Evolutionary conservation across 768 basidiomycete genomes (phyloP).

Genomic region (Tephrocybe rancida): DNA sequence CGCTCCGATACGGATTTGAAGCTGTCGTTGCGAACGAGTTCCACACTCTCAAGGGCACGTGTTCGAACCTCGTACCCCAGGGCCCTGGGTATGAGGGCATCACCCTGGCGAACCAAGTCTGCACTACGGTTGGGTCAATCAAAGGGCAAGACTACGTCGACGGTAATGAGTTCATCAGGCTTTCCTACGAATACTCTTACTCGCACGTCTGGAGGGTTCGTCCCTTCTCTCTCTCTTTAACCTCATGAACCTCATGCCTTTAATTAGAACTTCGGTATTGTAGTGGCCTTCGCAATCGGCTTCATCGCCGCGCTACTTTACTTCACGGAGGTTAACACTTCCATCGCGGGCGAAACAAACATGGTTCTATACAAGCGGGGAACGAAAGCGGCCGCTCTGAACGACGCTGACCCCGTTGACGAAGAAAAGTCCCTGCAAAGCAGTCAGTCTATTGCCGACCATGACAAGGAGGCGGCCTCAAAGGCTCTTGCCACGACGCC

Average conservation of each 20-base stretch:
- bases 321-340: constrained; percentile 56
- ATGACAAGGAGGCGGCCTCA: constrained; percentile 24
- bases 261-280: constrained; percentile 65
- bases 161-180: constrained; percentile 53
- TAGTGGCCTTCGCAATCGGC: constrained; percentile 62
- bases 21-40: constrained; percentile 82
- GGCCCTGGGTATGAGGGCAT: constrained; percentile 65
- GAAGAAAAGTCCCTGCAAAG: constrained; percentile 32
- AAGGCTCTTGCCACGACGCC: constrained; percentile 41
- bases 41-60: constrained; percentile 62
- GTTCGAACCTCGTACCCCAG: constrained; percentile 59
- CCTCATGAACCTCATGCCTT: background rate
- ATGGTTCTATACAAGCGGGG: constrained; percentile 73
- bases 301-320: constrained; percentile 61
- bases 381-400: constrained; percentile 31
- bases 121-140: constrained; percentile 67
- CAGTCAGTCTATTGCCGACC: constrained; percentile 9
- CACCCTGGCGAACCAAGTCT: constrained; percentile 69
- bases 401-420: constrained; percentile 34
- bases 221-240: background rate
- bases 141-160: constrained; percentile 62
- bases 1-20: constrained; percentile 76
- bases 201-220: constrained; percentile 47
- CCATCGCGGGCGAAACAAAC: constrained; percentile 34
- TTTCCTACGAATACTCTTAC: constrained; percentile 51